Conservation (phyloP, 2,329 filamentous ascomycete genomes). For the Penicillium digitatum region DNA sequence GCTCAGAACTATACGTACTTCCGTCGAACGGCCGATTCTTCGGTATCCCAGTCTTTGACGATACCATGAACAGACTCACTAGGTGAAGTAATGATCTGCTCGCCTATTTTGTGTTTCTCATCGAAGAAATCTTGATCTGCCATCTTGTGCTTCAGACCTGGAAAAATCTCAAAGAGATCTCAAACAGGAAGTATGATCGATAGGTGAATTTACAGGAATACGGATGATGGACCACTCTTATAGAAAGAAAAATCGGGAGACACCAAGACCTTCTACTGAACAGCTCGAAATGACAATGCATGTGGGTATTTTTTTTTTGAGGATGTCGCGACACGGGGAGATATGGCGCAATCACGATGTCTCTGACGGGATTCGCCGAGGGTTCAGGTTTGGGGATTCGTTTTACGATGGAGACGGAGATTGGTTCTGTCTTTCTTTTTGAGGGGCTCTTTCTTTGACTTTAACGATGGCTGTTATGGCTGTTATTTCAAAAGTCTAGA, state of each 20-base stretch:
- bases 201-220: not conserved
- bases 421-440: not conserved
- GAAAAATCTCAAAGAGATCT: not conserved
- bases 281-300: too few species aligned
- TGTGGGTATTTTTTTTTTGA: too few species aligned
- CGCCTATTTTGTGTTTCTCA: constrained; percentile 12
- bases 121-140: not conserved
- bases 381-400: not conserved
- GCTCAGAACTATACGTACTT: constrained; percentile 13
- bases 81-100: constrained; percentile 8
- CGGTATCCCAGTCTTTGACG: constrained; percentile 28
- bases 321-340: constrained; percentile 20
- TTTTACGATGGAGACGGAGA: not conserved
- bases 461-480: not conserved
- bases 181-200: not conserved
- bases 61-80: constrained; percentile 17
- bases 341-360: constrained; percentile 26
- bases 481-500: not conserved
- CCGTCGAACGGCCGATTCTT: constrained; percentile 24
- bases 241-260: too few species aligned
- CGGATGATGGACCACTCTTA: not conserved
- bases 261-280: too few species aligned
- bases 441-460: not conserved
- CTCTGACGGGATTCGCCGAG: constrained; percentile 7
- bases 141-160: not conserved